Evolutionary conservation across 1,284 basidiomycete species (phyloP), one percentile per base, ranked within the genome.

Genomic region (Phenoliferia sp.): DNA sequence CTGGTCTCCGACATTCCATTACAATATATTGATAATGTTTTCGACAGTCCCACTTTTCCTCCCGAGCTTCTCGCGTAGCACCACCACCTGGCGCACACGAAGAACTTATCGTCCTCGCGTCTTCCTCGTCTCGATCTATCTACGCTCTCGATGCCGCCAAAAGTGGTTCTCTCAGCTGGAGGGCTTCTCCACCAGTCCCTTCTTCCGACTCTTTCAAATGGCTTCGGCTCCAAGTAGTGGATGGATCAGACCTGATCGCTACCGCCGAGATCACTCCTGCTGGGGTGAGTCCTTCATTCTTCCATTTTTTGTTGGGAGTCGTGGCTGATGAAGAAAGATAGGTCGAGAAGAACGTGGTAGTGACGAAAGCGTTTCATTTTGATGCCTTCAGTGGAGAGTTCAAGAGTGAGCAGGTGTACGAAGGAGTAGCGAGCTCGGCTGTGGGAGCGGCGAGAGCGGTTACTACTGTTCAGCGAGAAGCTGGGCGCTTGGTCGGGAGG

Each of bases 51-150:
- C 50, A 15, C 10, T 28, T n/a, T n/a, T n/a, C 10, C n/a, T 54
- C 22, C 50, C 22, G 22, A 54, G 10, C n/a, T 54, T n/a, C 50
- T 7, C 7, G 29, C 10, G n/a, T 28, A 9, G n/a, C 50, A 19
- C 22, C 9, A 9, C 95, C 10, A 22, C 35, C 34, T n/a, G 16
- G 10, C 26, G 15, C 9, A 9, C 50, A 15, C 50, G 50, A 26
- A 9, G 50, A 12, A 28, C 10, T 26, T 9, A 54, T 54, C 50
- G 50, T 61, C 36, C 3, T 60, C 54, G 61, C 39, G 2, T 65
- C 63, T 19, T 54, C 59, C 26, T 35, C 55, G 5, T 39, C 31
- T 17, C 52, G 62, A 28, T 54, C 15, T n/a, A 54, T 26, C n/a
- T 12, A 54, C 50, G 10, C 50, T n/a, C 50, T 54, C n/a, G 50